phyloP scores from a whole-genome alignment of 768 basidiomycete species.

The Naganishia friedmannii region DNA sequence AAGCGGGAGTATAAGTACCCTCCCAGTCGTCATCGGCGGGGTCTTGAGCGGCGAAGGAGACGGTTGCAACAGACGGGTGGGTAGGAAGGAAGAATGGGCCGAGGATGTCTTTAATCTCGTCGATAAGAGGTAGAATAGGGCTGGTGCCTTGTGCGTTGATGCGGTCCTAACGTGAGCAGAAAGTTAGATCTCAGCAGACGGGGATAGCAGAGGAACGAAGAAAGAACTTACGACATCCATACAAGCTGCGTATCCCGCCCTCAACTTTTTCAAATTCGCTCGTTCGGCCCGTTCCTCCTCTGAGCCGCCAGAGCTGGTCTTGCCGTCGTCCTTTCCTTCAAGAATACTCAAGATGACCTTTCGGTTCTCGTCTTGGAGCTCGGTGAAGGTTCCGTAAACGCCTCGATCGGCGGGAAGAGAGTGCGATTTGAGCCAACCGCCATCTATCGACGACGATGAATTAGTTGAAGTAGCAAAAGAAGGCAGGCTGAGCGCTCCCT shows the following conservation, averaged over 20 bases:
- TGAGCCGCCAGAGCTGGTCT: conserved; percentile 43
- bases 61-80: conserved; percentile 19
- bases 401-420: conserved; percentile 84
- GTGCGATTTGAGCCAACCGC: conserved; percentile 79
- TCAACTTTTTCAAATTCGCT: conserved; percentile 53
- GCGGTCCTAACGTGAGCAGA: conserved; percentile 46
- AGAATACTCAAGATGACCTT: conserved; percentile 72
- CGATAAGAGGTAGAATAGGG: conserved; percentile 68
- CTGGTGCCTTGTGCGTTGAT: conserved; percentile 69
- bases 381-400: conserved; percentile 68
- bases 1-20: conserved; percentile 37
- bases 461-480: neutral
- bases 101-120: conserved; percentile 56
- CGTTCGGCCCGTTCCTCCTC: conserved; percentile 58
- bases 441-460: conserved; percentile 57
- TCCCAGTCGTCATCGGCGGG: conserved; percentile 35
- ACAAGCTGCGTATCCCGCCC: conserved; percentile 73
- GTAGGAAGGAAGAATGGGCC: conserved; percentile 37
- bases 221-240: conserved; percentile 62
- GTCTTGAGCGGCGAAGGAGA: conserved; percentile 30
- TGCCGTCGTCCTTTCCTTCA: conserved; percentile 52
- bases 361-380: conserved; percentile 69
- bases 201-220: neutral
- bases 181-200: neutral
- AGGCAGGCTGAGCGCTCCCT: neutral